Conservation (phyloP, 2,329 filamentous ascomycete species). For the Botrytis hyacinthi region DNA sequence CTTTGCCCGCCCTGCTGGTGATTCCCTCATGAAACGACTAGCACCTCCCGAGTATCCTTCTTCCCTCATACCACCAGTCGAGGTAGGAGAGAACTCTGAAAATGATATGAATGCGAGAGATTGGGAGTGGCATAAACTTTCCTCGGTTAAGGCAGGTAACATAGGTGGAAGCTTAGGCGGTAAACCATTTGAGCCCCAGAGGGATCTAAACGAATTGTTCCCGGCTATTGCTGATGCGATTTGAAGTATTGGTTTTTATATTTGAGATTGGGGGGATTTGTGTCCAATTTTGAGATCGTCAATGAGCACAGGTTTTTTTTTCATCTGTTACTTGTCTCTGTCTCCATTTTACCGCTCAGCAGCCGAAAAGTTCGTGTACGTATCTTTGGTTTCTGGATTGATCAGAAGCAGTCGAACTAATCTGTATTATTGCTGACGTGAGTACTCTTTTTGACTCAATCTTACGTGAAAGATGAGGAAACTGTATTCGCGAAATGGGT, state of each 20-base stretch:
- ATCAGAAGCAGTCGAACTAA: background rate
- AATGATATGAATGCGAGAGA: conserved; percentile 21
- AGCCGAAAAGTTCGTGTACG: background rate
- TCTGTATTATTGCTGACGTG: background rate
- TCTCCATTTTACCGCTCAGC: background rate
- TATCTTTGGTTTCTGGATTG: background rate
- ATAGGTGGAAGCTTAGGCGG: conserved; percentile 1
- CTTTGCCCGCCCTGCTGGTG: conserved; percentile 48
- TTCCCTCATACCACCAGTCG: conserved; percentile 12
- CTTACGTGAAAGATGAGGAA: background rate
- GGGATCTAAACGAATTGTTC: background rate
- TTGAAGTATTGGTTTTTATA: background rate
- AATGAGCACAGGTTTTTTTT: background rate
- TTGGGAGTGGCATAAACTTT: conserved; percentile 21
- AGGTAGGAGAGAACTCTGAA: conserved; percentile 9
- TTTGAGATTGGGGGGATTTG: background rate
- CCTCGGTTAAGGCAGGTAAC: conserved; percentile 7
- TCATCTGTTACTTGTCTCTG: background rate
- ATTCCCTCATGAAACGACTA: conserved; percentile 37
- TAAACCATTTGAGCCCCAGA: background rate
- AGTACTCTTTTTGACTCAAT: background rate
- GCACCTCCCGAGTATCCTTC: conserved; percentile 1
- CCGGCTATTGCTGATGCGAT: background rate
- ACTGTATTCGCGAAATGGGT: background rate
- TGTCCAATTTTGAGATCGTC: too few species aligned